Evolutionary conservation across 2,329 filamentous ascomycete genomes (phyloP).

Genomic region (Dichotomopilus funicola): DNA sequence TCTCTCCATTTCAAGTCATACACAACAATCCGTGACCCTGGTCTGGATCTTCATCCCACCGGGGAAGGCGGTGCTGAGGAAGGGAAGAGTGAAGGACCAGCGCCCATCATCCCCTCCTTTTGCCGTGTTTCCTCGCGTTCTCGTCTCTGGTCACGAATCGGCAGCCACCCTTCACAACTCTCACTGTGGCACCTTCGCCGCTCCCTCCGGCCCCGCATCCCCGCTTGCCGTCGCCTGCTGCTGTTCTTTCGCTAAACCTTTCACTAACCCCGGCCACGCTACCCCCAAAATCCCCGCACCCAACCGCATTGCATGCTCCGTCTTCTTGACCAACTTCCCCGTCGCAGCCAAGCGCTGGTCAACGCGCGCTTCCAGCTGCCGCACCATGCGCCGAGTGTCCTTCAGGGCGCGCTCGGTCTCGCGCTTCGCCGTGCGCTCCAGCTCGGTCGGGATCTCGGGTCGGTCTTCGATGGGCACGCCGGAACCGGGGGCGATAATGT

Average conservation of each 20-base stretch:
- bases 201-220: neutral
- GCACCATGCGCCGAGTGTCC: conserved; percentile 39
- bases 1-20: too few species aligned
- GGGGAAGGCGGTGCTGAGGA: too few species aligned
- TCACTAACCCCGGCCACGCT: neutral
- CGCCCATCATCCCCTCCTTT: too few species aligned
- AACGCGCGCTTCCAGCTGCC: conserved; percentile 7
- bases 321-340: conserved; percentile 15
- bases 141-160: too few species aligned
- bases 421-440: conserved; percentile 52
- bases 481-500: conserved; percentile 60
- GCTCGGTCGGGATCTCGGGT: conserved; percentile 58
- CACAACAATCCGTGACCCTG: too few species aligned
- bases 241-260: too few species aligned
- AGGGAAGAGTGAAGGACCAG: too few species aligned
- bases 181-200: too few species aligned
- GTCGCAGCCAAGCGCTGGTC: conserved; percentile 22
- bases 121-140: too few species aligned
- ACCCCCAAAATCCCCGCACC: conserved; percentile 10
- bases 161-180: too few species aligned
- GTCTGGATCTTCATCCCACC: too few species aligned
- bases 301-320: conserved; percentile 24
- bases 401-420: conserved; percentile 52
- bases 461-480: conserved; percentile 58
- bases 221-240: neutral